Evolutionary conservation across 345 rosid species (phyloP), one percentile per base, ranked within the genome.

Genomic region (Draba incana): DNA sequence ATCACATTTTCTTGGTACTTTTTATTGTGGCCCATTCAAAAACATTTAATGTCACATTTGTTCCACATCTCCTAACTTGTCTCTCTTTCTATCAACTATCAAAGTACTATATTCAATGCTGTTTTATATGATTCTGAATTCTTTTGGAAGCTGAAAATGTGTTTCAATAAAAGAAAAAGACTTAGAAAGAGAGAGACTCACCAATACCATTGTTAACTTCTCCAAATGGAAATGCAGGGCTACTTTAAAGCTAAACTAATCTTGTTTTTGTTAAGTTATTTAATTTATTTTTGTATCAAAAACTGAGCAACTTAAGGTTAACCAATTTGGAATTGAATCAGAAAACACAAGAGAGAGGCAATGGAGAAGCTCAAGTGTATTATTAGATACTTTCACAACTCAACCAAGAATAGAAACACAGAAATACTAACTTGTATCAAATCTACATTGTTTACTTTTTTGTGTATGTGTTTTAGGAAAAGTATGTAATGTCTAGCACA

Each of bases 401-500:
- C 64, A 57, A 68, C 39, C 37, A 57, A 5, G 8, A 68, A 25
- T 7, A 46, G 15, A 8, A 45, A 68, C 12, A 69, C 46, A 58
- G 65, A 56, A 23, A 11, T 37, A 49, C 50, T 59, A 59, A 49
- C 31, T 38, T 3, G 54, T 30, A 45, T 54, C 49, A 53, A 47
- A 49, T 72, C 10, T 71, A 56, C 76, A 63, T 6, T 46, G 50
- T 37, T 37, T 25, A 14, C 64, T 55, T 57, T 57, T 64, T 48
- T 57, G 41, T 54, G 35, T 49, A 27, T 66, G 68, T 59, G 44
- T 56, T 23, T 44, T 41, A 27, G 3, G 20, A 56, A 38, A 47
- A 45, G 45, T 70, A 39, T 73, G 47, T 64, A 68, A 54, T 71
- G 64, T 62, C 59, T 25, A 23, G 23, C 63, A 63, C n/a, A 54